Conservation (phyloP, 2,329 filamentous ascomycete species). For the Ophiostoma montium region DNA sequence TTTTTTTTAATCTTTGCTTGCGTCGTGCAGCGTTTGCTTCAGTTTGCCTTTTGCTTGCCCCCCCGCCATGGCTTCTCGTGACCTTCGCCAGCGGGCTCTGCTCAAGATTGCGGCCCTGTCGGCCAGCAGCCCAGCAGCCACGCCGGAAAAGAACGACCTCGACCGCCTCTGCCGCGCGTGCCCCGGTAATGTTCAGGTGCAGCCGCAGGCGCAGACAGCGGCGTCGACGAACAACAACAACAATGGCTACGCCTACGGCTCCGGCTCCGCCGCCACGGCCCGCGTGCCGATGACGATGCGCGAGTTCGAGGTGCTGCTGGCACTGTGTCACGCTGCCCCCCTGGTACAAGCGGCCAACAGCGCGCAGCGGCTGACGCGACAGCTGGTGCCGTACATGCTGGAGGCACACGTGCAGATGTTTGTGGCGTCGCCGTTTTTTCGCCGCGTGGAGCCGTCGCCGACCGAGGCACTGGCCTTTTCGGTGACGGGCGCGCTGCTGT, state of each 20-base stretch:
- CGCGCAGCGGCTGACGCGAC: slow-evolving; percentile 63
- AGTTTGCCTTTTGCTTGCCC: no score
- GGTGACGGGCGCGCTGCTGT: slow-evolving; percentile 68
- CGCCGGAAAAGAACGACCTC: slow-evolving; percentile 46
- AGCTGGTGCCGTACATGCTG: slow-evolving; percentile 71
- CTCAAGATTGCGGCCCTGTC: slow-evolving; percentile 52
- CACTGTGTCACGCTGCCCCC: slow-evolving; percentile 80
- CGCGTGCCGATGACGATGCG: slow-evolving; percentile 57
- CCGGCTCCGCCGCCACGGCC: slow-evolving; percentile 29
- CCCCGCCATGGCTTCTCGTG: slow-evolving; percentile 30
- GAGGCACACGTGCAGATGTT: slow-evolving; percentile 73
- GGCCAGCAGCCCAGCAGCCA: slow-evolving; percentile 35
- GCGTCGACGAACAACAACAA: no score
- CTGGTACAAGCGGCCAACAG: slow-evolving; percentile 55
- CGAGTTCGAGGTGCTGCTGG: slow-evolving; percentile 83
- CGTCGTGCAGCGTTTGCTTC: no score
- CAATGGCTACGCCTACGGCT: slow-evolving; percentile 37
- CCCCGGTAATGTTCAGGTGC: slow-evolving; percentile 30
- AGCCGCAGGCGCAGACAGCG: slow-evolving; percentile 28
- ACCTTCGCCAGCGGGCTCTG: slow-evolving; percentile 47
- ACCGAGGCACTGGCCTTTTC: slow-evolving; percentile 73
- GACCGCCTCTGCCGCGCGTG: slow-evolving; percentile 47
- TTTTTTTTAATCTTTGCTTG: no score
- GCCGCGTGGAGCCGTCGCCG: slow-evolving; percentile 71
- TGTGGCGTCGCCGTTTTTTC: slow-evolving; percentile 66